These are phyloP conservation scores for Claviceps sp. DNA, from an alignment of 2,329 filamentous ascomycete genomes.

Conservation along the genomic window DNA sequence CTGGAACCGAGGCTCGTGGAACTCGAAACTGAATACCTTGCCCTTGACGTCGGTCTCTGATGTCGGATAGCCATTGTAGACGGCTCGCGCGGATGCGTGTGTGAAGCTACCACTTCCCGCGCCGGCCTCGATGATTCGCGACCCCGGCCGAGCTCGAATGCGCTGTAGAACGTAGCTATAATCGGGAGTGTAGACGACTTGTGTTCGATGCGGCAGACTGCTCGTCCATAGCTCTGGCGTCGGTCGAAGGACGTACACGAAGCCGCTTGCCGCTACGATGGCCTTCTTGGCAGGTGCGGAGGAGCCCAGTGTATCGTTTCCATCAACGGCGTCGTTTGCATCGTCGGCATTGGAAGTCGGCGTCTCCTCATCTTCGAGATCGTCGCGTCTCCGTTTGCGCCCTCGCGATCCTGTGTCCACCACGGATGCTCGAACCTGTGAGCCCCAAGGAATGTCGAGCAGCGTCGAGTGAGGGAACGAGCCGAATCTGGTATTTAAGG, in stretches of 20 bases:
- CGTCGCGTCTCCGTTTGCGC: constrained; percentile 44
- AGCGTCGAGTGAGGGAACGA: constrained; percentile 74
- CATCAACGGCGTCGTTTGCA: constrained; percentile 5
- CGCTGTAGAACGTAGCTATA: constrained; percentile 75
- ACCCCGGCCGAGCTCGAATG: constrained; percentile 59
- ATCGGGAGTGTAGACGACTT: constrained; percentile 78
- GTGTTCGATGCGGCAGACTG: constrained; percentile 67
- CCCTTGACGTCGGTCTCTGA: constrained; percentile 35
- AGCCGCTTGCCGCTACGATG: constrained; percentile 48
- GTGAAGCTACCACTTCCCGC: constrained; percentile 76
- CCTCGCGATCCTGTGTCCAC: constrained; percentile 88
- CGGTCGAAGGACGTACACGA: constrained; percentile 65
- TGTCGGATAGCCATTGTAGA: constrained; percentile 57
- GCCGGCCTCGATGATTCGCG: constrained; percentile 64
- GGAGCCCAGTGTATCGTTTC: constrained; percentile 15
- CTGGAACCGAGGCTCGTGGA: constrained; percentile 57
- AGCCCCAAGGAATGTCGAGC: constrained; percentile 74
- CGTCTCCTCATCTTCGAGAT: constrained; percentile 30
- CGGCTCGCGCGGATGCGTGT: constrained; percentile 61
- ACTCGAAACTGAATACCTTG: constrained; percentile 73
- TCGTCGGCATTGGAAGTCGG: constrained; percentile 22
- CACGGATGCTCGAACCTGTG: constrained; percentile 76
- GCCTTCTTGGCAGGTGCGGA: constrained; percentile 31
- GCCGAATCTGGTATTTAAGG: constrained; percentile 86
- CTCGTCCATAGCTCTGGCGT: constrained; percentile 75